Evolutionary conservation across 2,329 filamentous ascomycete genomes (phyloP).

Genomic region (Cryphonectria naterciae): DNA sequence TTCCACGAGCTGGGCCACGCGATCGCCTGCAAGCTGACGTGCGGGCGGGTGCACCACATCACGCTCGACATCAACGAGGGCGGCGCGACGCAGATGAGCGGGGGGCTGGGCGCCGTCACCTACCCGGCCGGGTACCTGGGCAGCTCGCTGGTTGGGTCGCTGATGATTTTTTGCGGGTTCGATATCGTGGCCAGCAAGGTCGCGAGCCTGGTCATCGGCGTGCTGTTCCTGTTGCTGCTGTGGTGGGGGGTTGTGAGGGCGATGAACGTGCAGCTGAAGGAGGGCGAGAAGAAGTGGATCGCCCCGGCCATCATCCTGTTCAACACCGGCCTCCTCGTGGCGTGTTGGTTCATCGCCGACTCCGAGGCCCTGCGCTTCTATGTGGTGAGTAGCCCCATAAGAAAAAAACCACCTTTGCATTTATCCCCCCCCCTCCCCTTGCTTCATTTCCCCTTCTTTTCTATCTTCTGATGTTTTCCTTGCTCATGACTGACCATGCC

Average conservation of each 20-base stretch:
- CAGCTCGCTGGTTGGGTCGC: conserved; percentile 74
- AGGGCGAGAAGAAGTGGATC: conserved; percentile 73
- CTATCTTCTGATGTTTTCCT: neutral
- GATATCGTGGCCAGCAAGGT: conserved; percentile 81
- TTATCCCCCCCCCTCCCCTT: too few relatives aligned
- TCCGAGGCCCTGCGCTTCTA: conserved; percentile 75
- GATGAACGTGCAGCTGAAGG: conserved; percentile 15
- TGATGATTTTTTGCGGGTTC: conserved; percentile 80
- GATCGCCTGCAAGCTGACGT: conserved; percentile 71
- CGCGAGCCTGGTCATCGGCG: conserved; percentile 73
- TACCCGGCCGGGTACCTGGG: conserved; percentile 80
- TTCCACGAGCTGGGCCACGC: conserved; percentile 83
- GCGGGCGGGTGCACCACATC: conserved; percentile 74
- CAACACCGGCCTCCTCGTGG: conserved; percentile 72
- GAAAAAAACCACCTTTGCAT: neutral
- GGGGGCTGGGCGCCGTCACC: conserved; percentile 71
- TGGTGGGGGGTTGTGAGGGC: conserved; percentile 62
- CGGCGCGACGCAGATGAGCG: conserved; percentile 74
- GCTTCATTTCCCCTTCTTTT: too few relatives aligned
- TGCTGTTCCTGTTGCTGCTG: conserved; percentile 76
- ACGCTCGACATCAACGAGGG: conserved; percentile 76
- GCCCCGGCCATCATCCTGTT: conserved; percentile 72
- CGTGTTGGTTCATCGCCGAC: conserved; percentile 79
- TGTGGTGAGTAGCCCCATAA: conserved; percentile 51
- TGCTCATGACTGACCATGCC: conserved; percentile 9